Evolutionary conservation across 768 basidiomycete genomes (phyloP).

Genomic region (Leccinellum rugosiceps): DNA sequence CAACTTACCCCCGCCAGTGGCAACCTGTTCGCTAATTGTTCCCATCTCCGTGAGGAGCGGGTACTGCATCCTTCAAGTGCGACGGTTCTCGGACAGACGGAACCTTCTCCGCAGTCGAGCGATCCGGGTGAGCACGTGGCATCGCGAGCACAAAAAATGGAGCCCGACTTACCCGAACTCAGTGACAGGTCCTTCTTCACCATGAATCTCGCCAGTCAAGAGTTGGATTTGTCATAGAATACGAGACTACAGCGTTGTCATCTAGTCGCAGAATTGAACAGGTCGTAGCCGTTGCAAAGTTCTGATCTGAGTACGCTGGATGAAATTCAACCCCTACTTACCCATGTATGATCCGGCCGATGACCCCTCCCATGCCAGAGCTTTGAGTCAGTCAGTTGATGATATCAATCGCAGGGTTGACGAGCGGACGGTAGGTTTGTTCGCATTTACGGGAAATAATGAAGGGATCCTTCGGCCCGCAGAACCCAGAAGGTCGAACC

Average conservation of each 20-base stretch:
- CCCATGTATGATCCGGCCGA: constrained; percentile 24
- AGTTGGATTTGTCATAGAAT: constrained; percentile 7
- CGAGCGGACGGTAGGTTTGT: constrained; percentile 1
- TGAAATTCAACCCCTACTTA: background rate
- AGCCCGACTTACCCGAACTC: background rate
- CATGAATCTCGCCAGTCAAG: constrained; percentile 1
- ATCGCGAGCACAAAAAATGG: constrained; percentile 9
- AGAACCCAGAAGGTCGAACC: constrained; percentile 1
- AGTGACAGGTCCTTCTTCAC: background rate
- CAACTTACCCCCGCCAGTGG: constrained; percentile 1
- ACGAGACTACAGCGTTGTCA: background rate
- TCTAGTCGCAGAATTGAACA: constrained; percentile 1
- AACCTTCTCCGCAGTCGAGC: constrained; percentile 9
- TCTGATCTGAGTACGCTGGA: constrained; percentile 2
- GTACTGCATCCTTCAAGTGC: background rate
- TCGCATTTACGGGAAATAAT: constrained; percentile 13
- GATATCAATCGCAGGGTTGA: background rate
- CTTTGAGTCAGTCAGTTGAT: background rate
- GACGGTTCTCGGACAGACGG: background rate
- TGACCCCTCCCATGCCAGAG: background rate
- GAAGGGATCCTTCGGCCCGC: constrained; percentile 6
- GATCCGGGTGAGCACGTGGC: background rate
- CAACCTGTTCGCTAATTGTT: background rate
- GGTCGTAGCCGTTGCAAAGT: background rate
- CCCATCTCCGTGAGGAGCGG: constrained; percentile 9